Conservation (phyloP, 371 early-diverging fungal genomes). For the Mucor irregularis region DNA sequence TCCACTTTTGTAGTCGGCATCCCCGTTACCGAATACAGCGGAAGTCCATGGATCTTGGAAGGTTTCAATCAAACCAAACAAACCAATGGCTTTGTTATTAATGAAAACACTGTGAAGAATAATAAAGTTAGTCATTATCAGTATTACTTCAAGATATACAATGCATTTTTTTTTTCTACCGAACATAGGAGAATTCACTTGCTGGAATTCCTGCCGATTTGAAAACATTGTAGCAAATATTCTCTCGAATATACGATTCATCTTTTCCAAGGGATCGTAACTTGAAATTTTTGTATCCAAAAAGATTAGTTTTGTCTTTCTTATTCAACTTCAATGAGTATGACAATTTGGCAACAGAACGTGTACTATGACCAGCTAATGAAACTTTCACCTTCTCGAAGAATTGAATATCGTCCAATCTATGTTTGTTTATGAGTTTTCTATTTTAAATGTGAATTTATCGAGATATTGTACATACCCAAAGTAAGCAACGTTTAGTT, state of each 20-base stretch:
- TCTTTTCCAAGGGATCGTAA: slow-evolving; percentile 46
- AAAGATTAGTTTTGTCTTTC: slow-evolving; percentile 17
- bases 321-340: slow-evolving; percentile 21
- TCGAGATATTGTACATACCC: slow-evolving; percentile 8
- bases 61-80: slow-evolving; percentile 24
- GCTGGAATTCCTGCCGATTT: slow-evolving; percentile 46
- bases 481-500: slow-evolving; percentile 27
- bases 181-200: slow-evolving; percentile 41
- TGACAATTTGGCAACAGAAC: slow-evolving; percentile 19
- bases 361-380: slow-evolving; percentile 30
- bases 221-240: slow-evolving; percentile 34
- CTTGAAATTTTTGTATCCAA: slow-evolving; percentile 50
- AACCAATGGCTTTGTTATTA: slow-evolving; percentile 14
- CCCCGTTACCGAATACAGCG: slow-evolving; percentile 10
- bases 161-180: too few relatives aligned
- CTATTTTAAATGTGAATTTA: not conserved
- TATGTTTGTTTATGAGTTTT: not conserved
- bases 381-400: slow-evolving; percentile 22
- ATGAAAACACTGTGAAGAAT: slow-evolving; percentile 21
- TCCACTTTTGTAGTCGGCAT: slow-evolving; percentile 7
- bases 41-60: slow-evolving; percentile 25
- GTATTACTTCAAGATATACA: too few relatives aligned
- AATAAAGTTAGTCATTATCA: too few relatives aligned
- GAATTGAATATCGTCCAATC: not conserved
- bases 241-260: slow-evolving; percentile 48